Conservation (phyloP, 192 early-diverging fungal species). For the Neocallimastix lanati region DNA sequence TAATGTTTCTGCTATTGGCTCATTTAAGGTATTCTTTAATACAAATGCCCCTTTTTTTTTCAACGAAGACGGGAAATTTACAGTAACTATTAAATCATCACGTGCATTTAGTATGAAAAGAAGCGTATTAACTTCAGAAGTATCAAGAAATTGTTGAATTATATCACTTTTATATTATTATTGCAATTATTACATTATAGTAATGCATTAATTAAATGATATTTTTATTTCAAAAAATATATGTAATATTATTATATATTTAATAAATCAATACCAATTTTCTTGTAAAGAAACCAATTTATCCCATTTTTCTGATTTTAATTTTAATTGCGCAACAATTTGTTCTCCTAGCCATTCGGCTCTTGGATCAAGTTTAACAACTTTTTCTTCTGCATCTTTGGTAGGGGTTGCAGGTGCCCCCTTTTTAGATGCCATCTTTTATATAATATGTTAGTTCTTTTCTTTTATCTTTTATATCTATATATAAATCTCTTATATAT, state of each 20-base stretch:
- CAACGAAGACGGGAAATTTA: slow-evolving; percentile 26
- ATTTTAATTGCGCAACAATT: neutral
- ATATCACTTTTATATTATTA: slow-evolving; percentile 16
- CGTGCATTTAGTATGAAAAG: slow-evolving; percentile 40
- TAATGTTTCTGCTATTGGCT: slow-evolving; percentile 26
- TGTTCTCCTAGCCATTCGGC: neutral
- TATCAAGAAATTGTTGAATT: slow-evolving; percentile 33
- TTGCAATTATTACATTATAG: no score
- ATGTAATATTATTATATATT: no score
- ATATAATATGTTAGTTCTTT: neutral
- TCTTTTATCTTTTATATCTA: neutral
- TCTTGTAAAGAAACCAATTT: neutral
- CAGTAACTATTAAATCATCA: slow-evolving; percentile 35
- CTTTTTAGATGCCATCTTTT: neutral
- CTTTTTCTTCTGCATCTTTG: neutral
- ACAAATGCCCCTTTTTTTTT: slow-evolving; percentile 43
- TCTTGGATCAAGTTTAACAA: neutral
- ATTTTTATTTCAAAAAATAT: no score
- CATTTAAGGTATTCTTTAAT: slow-evolving; percentile 23
- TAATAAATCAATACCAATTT: no score
- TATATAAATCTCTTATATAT: no score
- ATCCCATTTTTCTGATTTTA: neutral
- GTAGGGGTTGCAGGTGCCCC: neutral
- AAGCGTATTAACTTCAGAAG: slow-evolving; percentile 24
- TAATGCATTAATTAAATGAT: no score